Base-by-base conservation (phyloP, 208 protist genomes). In the Leishmania braziliensis region DNA sequence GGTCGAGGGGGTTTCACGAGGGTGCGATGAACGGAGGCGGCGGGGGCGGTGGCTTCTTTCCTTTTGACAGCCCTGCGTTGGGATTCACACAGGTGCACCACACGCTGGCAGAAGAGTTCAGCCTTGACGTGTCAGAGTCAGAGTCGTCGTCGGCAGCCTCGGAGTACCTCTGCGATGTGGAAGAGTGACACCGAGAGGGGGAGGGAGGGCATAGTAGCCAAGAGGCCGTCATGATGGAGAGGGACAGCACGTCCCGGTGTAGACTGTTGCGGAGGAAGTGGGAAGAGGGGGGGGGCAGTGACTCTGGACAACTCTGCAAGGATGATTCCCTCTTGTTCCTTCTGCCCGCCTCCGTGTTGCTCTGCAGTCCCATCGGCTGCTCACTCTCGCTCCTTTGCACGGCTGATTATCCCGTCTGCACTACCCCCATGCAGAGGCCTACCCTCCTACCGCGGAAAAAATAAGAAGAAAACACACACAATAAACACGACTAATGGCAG, bases 71-170 rank as follows among this genome's bases (percentile, higher is more conserved):
- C 70, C 91, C 89, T 39, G 88, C 86, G 51, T 79, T 93, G 36
- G 87, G 88, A 39, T 95, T 93, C 73, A 92, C 86, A 4, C 83
- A 82, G 46, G 89, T 94, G 68, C 71, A 88, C 48, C 91, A 88
- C 83, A 87, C 87, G 1, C 76, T 93, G 9, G 84, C 88, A 5
- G 90, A 91, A 81, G 87, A 92, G 65, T 92, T 94, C 77, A 95
- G 88, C 77, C 76, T 96, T 26, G 88, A 92, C 63, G 84, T 88
- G n/a, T 94, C 91, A 0, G 83, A 84, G 76, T 77, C 81, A 23
- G 83, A 84, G 3, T 91, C 84, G 23, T 83, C 81, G 18, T 83
- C 79, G 51, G 79, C 77, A 1, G 85, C 77, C 33, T 93, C 87
- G 23, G 88, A 91, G 72, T 92, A 91, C 53, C 80, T 90, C 54